Evolutionary conservation across 164 flowering plant genomes (phyloP).

Genomic region (Tinospora cordifolia): DNA sequence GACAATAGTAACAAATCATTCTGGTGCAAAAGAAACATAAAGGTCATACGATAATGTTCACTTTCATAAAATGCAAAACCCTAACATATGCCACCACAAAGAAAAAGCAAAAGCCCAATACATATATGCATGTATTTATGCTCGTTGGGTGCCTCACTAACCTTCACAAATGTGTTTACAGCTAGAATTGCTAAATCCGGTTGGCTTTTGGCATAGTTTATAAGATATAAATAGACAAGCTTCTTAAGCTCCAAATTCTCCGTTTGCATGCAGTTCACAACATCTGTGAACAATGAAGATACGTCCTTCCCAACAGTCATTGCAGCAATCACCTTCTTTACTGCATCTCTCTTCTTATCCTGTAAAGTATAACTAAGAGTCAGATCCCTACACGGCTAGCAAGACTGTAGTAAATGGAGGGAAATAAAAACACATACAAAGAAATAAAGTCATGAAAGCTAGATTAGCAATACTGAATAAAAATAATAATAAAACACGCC

Average conservation of each 20-base stretch:
- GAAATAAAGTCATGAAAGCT: background rate
- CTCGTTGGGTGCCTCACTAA: no score
- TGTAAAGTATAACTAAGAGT: constrained; percentile 22
- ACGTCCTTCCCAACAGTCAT: constrained; percentile 99
- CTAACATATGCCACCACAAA: background rate
- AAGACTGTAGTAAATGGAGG: background rate
- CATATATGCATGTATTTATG: no score
- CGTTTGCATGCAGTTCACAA: constrained; percentile 99
- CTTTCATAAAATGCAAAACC: background rate
- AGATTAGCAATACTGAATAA: background rate
- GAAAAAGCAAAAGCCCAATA: no score
- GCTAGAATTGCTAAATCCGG: constrained; percentile 99
- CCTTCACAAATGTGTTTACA: constrained; percentile 98
- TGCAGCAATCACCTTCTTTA: constrained; percentile 98
- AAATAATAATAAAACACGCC: no score
- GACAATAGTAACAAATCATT: background rate
- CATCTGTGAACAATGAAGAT: constrained; percentile 93
- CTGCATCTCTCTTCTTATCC: constrained; percentile 99
- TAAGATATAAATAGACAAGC: constrained; percentile 93
- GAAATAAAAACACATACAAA: background rate
- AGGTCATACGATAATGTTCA: no score
- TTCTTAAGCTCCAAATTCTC: constrained; percentile 97
- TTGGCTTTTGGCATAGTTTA: constrained; percentile 98
- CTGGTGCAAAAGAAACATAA: background rate
- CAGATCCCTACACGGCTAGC: background rate